Base-by-base conservation (phyloP, 352 stramenopile genomes). In the Pythium sukuiense region DNA sequence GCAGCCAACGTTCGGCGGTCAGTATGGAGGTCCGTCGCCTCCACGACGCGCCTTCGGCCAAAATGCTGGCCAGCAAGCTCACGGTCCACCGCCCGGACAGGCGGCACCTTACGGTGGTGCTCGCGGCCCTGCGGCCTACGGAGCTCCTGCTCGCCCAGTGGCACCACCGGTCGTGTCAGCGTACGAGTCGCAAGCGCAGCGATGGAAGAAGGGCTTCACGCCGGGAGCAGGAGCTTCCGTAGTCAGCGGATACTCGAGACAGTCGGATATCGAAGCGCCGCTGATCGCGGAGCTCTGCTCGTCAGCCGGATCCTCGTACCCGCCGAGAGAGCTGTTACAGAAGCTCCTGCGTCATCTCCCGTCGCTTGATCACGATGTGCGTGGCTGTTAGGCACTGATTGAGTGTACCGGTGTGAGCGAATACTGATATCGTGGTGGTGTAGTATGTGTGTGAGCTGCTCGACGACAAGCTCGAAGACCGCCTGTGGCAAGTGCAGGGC, bases 381-480 rank as follows among this genome's bases (percentile, higher is more conserved):
- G 45, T 20, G 20, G 20, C 20, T 24, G 20, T 24, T 24, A 24
- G 20, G 20, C 20, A 24, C 20, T 24, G 20, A 24, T 24, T 24
- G 20, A 24, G 20, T 24, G 20, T 24, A 0, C 20, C 20, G 20
- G 20, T 24, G 20, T 24, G 20, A 24, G 20, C 6, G 14, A 12
- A 50, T 11, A 26, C 18, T 50, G 43, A 50, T n/a, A n/a, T 7
- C 29, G 45, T 55, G 41, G 16, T 55, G 27, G 0, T 46, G 7
- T 33, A 93, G 80, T 95, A 95, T 59, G 69, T 92, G 32, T 93
- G 87, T 59, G 83, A 95, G 69, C 73, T 93, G 29, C 73, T 95
- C n/a, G 80, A 93, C 54, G 80, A 90, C 66, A 95, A 93, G 71
- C 83, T 95, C n/a, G 80, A 90, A 71, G 82, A 83, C 60, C 74